Percentiles rank a stretch among this genome's conserved stretches.
phyloP scores from a whole-genome alignment of 495 filamentous ascomycete genomes.

The Daldinia bambusicola region DNA sequence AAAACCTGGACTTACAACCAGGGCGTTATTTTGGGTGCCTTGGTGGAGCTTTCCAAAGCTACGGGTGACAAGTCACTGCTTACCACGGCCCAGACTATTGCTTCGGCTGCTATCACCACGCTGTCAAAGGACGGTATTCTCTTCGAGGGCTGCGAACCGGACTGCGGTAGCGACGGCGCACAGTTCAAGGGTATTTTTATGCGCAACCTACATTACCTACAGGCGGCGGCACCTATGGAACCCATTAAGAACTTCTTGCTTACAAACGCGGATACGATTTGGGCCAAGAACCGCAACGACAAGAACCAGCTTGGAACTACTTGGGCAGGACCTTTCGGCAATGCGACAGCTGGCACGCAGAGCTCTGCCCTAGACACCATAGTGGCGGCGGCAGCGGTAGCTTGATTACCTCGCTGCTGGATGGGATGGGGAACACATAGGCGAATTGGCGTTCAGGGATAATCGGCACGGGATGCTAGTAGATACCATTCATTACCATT shows the following conservation, averaged over 20 bases:
- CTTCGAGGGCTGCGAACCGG: slow-evolving; percentile 72
- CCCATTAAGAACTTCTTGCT: slow-evolving; percentile 65
- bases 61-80: slow-evolving; percentile 64
- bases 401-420: slow-evolving; percentile 21
- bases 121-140: slow-evolving; percentile 69
- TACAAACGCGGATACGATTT: slow-evolving; percentile 73
- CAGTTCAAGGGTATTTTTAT: slow-evolving; percentile 88
- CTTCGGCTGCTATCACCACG: slow-evolving; percentile 67
- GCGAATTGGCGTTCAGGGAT: slow-evolving; percentile 41
- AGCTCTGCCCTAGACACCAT: slow-evolving; percentile 74
- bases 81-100: slow-evolving; percentile 67
- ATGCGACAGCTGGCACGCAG: slow-evolving; percentile 67
- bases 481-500: slow-evolving; percentile 38
- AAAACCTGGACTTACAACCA: slow-evolving; percentile 83
- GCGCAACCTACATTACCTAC: slow-evolving; percentile 71
- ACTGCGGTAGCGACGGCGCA: slow-evolving; percentile 67
- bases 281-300: slow-evolving; percentile 66
- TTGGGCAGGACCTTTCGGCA: slow-evolving; percentile 67
- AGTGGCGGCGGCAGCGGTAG: slow-evolving; percentile 68
- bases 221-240: slow-evolving; percentile 62
- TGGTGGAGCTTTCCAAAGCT: slow-evolving; percentile 72
- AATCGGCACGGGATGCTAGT: slow-evolving; percentile 30
- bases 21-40: slow-evolving; percentile 77
- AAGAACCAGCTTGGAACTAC: slow-evolving; percentile 64
- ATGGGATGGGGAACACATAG: slow-evolving; percentile 17